Base-by-base conservation (phyloP, 2,329 filamentous ascomycete genomes). In the Aspergillus pseudoterreus region DNA sequence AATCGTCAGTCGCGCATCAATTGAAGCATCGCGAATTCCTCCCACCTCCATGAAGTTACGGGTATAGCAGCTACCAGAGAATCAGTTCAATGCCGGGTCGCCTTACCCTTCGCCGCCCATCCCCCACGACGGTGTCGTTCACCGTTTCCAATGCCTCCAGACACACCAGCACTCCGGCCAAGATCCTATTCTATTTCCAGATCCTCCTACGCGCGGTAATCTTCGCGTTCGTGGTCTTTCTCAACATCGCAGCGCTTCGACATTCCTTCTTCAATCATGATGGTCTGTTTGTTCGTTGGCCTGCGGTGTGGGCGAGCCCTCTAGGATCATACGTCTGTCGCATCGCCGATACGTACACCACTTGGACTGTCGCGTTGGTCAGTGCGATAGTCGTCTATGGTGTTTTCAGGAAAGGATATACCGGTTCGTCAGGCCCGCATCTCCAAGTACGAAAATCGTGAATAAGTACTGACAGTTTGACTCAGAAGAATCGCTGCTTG, bases 81-180 rank as follows among this genome's bases (percentile, higher is more conserved):
- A 17, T 21, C 14, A 39, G 6, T 11, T 42, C 54, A 46, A 88
- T 90, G 86, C 78, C 88, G 58, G 81, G 80, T 39, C 82, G 64
- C 52, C 68, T 74, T 27, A 65, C 62, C 41, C 54, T 68, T 41
- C 64, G 67, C 48, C 71, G 71, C 55, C 88, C 89, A 45, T 92
- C 94, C 21, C 86, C 90, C 43, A 95, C 91, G 2, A 96, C 94
- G n/a, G 85, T 89, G 67, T 87, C 89, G 59, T 97, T 92, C 78
- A 95, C 88, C 27, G 89, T 96, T 50, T 94, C 92, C 33, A 96
- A 92, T 52, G 83, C 84, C 42, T 83, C 88, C 11, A 65, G 70
- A 11, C 72, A 71, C 33, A 69, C 68, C 9, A 79, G 75, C 14
- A 63, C 79, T 30, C 63, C 76, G 12, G 73, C 78, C 11, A 75